A percentile compares a stretch with the other conserved stretches of the same genome.
Conservation (phyloP, 2,329 filamentous ascomycete genomes). For the Byssothecium circinans region DNA sequence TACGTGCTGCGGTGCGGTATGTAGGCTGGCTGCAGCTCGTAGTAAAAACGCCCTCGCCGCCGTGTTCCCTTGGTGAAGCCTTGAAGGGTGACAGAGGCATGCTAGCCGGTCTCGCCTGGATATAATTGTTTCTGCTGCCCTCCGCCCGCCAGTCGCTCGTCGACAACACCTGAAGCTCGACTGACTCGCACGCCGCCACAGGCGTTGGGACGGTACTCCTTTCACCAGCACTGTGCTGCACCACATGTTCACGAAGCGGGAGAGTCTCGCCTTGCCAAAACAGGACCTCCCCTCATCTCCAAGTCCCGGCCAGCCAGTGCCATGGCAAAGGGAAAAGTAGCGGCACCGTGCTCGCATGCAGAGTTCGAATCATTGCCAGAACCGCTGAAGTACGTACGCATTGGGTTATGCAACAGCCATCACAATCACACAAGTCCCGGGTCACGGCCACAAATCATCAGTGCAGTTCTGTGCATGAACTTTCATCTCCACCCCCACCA, state of each 20-base stretch:
- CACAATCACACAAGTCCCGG: constrained; percentile 19
- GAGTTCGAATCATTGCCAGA: constrained; percentile 47
- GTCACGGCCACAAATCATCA: constrained; percentile 12
- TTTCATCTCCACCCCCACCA: constrained; percentile 23
- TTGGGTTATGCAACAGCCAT: constrained; percentile 17
- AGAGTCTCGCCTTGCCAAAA: neutral
- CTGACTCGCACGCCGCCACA: neutral
- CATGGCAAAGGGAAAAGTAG: constrained; percentile 30
- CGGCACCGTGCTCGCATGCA: constrained; percentile 37
- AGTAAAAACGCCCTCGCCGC: constrained; percentile 6
- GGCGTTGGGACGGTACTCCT: neutral
- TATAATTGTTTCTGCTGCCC: neutral
- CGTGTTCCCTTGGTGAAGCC: constrained; percentile 13
- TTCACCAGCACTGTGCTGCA: neutral
- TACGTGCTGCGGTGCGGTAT: neutral
- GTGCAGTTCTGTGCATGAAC: constrained; percentile 27
- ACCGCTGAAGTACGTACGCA: constrained; percentile 47
- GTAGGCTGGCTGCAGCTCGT: neutral
- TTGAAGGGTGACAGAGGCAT: too few relatives aligned
- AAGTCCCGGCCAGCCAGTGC: constrained; percentile 15
- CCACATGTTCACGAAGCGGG: neutral
- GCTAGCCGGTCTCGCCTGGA: too few relatives aligned
- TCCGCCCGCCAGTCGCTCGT: neutral
- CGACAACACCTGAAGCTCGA: neutral
- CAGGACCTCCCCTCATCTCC: neutral